phyloP scores from a whole-genome alignment of 2,329 filamentous ascomycete genomes.

The Phaeosphaeriaceae sp. region DNA sequence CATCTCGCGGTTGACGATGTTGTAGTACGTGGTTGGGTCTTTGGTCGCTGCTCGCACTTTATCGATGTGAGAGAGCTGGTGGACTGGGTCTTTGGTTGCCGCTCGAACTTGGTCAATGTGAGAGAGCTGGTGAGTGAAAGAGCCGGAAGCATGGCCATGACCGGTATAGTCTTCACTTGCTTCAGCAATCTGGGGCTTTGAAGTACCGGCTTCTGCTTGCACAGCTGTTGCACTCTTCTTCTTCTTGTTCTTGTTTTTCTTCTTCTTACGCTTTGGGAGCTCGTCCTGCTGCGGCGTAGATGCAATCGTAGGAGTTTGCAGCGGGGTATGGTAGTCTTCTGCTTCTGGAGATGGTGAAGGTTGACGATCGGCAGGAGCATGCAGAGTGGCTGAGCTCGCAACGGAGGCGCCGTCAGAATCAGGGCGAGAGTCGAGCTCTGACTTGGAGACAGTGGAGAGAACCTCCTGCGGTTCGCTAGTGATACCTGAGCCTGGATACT shows the following conservation, averaged over 20 bases:
- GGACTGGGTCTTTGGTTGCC: conserved; percentile 3
- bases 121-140: conserved; percentile 14
- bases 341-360: conserved; percentile 1
- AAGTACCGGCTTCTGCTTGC: not conserved
- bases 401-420: conserved; percentile 6
- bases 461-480: conserved; percentile 10
- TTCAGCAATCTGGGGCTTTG: not conserved
- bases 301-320: conserved; percentile 4
- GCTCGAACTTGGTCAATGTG: conserved; percentile 19
- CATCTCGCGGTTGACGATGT: conserved; percentile 5
- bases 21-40: conserved; percentile 12
- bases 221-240: conserved; percentile 37
- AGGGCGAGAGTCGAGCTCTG: not conserved
- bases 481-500: not conserved
- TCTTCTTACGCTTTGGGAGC: conserved; percentile 25
- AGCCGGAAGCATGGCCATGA: not conserved
- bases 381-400: conserved; percentile 10
- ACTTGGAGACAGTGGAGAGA: conserved; percentile 2
- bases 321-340: conserved; percentile 2
- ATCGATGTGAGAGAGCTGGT: conserved; percentile 19
- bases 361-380: not conserved
- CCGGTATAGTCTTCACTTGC: not conserved
- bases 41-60: conserved; percentile 10
- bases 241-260: conserved; percentile 48
- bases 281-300: not conserved